These are phyloP conservation scores for Trichoderma koningii DNA, from an alignment of 2,329 filamentous ascomycete species.

Conservation along the genomic window DNA sequence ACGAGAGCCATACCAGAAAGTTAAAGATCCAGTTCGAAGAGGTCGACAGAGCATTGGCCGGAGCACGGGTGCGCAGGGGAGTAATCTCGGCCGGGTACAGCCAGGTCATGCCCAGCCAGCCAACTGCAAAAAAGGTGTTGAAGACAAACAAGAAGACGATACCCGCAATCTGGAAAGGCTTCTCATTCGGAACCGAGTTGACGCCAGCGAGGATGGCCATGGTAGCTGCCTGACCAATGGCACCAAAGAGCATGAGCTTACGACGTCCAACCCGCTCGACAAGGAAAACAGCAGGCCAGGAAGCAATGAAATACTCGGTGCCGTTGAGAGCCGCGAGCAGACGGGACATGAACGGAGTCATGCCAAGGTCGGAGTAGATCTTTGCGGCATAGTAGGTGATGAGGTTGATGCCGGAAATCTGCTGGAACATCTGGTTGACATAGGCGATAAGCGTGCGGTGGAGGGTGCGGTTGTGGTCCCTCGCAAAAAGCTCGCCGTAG, in stretches of 20 bases:
- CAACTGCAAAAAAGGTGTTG: constrained; percentile 60
- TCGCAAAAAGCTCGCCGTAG: constrained; percentile 60
- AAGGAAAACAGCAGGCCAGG: constrained; percentile 62
- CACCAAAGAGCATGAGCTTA: constrained; percentile 71
- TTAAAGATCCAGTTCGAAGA: constrained; percentile 65
- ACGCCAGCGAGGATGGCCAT: constrained; percentile 66
- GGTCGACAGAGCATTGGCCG: constrained; percentile 58
- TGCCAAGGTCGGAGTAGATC: constrained; percentile 59
- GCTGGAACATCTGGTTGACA: constrained; percentile 65
- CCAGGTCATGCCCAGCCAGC: constrained; percentile 63
- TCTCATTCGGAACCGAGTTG: constrained; percentile 53
- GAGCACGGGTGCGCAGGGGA: constrained; percentile 66
- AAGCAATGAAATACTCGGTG: constrained; percentile 61
- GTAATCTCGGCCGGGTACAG: constrained; percentile 68
- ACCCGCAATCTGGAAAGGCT: constrained; percentile 57
- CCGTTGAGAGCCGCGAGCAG: constrained; percentile 52
- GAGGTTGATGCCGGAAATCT: constrained; percentile 64
- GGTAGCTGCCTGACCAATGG: constrained; percentile 59
- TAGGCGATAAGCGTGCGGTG: constrained; percentile 63
- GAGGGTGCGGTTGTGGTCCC: constrained; percentile 58
- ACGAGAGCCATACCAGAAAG: constrained; percentile 47
- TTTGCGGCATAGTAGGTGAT: constrained; percentile 65
- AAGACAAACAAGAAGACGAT: constrained; percentile 68
- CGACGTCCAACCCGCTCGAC: constrained; percentile 68
- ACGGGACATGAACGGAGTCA: constrained; percentile 57